A percentile compares a stretch with the other conserved stretches of the same genome.
Evolutionary conservation across 306 rosid genomes (phyloP).

Genomic region (Cucumis sativus): DNA sequence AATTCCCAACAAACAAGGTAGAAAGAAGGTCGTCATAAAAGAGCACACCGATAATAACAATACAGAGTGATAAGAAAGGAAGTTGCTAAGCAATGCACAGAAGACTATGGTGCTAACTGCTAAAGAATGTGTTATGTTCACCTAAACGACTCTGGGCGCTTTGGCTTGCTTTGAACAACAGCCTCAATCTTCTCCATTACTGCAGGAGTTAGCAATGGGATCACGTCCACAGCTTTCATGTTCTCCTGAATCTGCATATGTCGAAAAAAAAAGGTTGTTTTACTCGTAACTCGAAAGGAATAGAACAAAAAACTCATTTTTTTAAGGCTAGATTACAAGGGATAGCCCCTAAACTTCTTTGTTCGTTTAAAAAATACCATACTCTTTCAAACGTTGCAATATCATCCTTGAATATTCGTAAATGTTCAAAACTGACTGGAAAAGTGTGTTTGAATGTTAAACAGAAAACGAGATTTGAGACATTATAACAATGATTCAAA

Average conservation of each 20-base stretch:
- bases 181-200: constrained; percentile 93
- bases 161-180: constrained; percentile 81
- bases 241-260: constrained; percentile 67
- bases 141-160: constrained; percentile 78
- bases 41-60: background rate
- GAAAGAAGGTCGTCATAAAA: background rate
- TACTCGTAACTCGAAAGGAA: background rate
- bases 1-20: background rate
- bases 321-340: too few species aligned
- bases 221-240: constrained; percentile 85
- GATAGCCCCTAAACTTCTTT: too few species aligned
- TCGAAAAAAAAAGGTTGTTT: background rate
- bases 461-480: too few species aligned
- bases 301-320: too few species aligned
- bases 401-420: too few species aligned
- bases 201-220: constrained; percentile 72
- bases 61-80: background rate
- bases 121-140: constrained; percentile 16
- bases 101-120: constrained; percentile 1
- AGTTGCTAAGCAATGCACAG: constrained; percentile 16
- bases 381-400: too few species aligned
- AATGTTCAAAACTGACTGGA: too few species aligned
- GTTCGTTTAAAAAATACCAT: too few species aligned
- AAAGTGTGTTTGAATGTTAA: too few species aligned
- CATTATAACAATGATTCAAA: too few species aligned